Conservation (phyloP, 2,329 filamentous ascomycete species). For the Rutstroemia sydowiana region DNA sequence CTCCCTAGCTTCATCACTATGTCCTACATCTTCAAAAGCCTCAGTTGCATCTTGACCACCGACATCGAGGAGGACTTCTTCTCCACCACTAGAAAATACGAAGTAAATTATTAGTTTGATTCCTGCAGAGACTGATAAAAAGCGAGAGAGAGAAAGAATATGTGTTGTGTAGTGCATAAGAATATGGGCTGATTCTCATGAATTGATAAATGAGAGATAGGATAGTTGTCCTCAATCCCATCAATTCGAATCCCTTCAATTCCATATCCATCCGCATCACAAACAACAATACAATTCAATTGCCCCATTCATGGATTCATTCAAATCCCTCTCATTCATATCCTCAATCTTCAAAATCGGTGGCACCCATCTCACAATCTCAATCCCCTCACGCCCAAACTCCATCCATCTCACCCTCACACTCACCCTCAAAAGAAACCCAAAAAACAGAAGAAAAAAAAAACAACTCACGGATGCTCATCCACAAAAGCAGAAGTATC, state of each 20-base stretch:
- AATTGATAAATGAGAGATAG: too few species aligned
- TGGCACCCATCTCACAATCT: too few species aligned
- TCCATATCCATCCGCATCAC: neutral
- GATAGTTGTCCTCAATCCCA: too few species aligned
- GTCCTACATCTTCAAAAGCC: constrained; percentile 97
- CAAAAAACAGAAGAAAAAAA: constrained; percentile 1
- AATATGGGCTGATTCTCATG: too few species aligned
- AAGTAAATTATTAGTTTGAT: constrained; percentile 2
- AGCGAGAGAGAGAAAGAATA: neutral
- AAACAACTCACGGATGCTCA: constrained; percentile 76
- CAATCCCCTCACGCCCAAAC: neutral
- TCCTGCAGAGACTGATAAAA: neutral
- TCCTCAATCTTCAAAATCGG: neutral
- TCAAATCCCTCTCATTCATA: neutral
- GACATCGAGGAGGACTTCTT: constrained; percentile 95
- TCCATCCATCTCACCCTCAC: neutral
- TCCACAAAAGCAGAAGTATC: constrained; percentile 82
- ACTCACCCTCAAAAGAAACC: neutral
- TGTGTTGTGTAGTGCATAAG: too few species aligned
- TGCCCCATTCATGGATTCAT: neutral
- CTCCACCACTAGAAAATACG: constrained; percentile 66
- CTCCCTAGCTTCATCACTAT: constrained; percentile 97
- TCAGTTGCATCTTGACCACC: constrained; percentile 94
- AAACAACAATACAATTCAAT: neutral
- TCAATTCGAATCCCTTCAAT: neutral